Conservation (phyloP, 176 grass and related monocot genomes). For the Canna indica region DNA sequence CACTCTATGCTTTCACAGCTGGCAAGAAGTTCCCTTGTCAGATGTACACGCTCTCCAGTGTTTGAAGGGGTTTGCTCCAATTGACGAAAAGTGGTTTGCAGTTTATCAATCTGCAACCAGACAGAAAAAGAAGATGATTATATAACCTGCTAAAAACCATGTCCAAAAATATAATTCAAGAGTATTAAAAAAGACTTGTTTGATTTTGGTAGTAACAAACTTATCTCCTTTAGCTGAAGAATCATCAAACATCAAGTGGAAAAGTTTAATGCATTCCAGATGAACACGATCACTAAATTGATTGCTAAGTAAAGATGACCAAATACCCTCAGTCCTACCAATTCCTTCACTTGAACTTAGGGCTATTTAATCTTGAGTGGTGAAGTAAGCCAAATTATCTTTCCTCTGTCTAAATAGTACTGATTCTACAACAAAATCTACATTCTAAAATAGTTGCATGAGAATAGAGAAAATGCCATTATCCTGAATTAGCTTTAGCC, state of each 20-base stretch:
- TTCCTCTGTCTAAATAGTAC: background rate
- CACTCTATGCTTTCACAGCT: conserved; percentile 81
- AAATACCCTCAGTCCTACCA: background rate
- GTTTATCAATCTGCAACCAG: conserved; percentile 57
- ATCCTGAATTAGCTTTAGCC: background rate
- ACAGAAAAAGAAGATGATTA: conserved; percentile 2
- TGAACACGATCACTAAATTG: background rate
- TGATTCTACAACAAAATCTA: background rate
- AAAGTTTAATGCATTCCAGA: background rate
- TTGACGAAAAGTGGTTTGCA: conserved; percentile 68
- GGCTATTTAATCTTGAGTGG: background rate
- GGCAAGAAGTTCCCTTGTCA: conserved; percentile 66
- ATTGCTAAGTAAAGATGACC: background rate
- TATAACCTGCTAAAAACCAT: background rate
- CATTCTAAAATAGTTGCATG: too few relatives aligned
- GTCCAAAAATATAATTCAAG: background rate
- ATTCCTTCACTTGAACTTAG: background rate
- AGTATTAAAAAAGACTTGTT: background rate
- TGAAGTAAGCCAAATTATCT: background rate
- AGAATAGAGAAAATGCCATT: background rate
- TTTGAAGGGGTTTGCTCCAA: conserved; percentile 69
- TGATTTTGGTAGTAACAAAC: background rate
- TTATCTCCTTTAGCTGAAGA: background rate
- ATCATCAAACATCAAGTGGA: background rate
- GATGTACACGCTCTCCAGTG: conserved; percentile 72